Evolutionary conservation across 345 rosid species (phyloP).

Genomic region (Gynandropsis gynandra): DNA sequence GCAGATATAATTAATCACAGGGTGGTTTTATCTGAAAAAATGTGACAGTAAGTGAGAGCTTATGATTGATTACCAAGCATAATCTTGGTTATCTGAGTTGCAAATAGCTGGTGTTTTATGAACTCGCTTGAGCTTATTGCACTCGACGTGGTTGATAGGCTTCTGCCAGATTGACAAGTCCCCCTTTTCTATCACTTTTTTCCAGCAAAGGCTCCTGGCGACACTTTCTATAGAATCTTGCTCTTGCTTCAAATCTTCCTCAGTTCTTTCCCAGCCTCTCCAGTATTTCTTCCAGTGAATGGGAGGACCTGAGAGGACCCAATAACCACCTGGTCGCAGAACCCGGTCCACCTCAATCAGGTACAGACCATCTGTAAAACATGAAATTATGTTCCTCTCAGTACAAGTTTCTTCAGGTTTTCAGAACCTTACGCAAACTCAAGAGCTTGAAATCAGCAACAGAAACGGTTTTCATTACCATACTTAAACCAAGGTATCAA

Average conservation of each 20-base stretch:
- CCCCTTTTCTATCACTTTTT: slow-evolving; percentile 62
- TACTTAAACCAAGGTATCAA: slow-evolving; percentile 72
- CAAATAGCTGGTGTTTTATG: slow-evolving; percentile 61
- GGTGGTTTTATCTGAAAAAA: not conserved
- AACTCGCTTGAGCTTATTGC: slow-evolving; percentile 39
- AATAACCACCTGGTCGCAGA: slow-evolving; percentile 86
- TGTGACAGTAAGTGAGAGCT: not conserved
- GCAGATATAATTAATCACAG: too few relatives aligned
- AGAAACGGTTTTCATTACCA: slow-evolving; percentile 31
- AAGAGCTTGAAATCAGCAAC: slow-evolving; percentile 18
- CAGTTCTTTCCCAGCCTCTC: slow-evolving; percentile 91
- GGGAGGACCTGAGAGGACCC: slow-evolving; percentile 97
- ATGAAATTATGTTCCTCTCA: slow-evolving; percentile 21
- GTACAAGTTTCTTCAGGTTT: slow-evolving; percentile 21
- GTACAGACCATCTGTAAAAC: slow-evolving; percentile 68
- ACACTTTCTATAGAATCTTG: slow-evolving; percentile 80
- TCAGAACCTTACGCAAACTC: slow-evolving; percentile 44
- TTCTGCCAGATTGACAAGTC: slow-evolving; percentile 78
- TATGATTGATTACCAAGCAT: slow-evolving; percentile 51
- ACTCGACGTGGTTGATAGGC: slow-evolving; percentile 76
- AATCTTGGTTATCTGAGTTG: slow-evolving; percentile 65
- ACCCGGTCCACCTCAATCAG: slow-evolving; percentile 83
- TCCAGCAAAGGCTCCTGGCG: slow-evolving; percentile 83
- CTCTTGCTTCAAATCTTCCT: slow-evolving; percentile 73
- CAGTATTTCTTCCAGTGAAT: slow-evolving; percentile 80